Evolutionary conservation across 768 basidiomycete genomes (phyloP), one percentile per base, ranked within the genome.

Genomic region (Auriscalpium orientale): DNA sequence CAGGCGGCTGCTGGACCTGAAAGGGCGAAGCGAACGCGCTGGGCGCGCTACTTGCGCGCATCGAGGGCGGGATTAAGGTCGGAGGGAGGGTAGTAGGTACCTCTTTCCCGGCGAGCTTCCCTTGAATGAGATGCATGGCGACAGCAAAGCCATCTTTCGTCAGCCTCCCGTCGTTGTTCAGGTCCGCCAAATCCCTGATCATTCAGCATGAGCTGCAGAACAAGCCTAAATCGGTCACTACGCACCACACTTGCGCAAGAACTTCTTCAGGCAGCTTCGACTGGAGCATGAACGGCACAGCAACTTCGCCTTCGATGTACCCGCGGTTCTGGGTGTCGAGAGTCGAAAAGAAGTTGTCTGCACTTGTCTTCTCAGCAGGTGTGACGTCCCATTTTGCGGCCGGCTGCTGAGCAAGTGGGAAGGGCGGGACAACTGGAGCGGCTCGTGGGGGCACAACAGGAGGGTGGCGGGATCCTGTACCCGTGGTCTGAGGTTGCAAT

Each of bases 141-240:
- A 98, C 87, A 8, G 97, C 95, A 69, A 99, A 98, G 13, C 93
- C 91, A 49, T 98, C 95, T 52, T 85, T 80, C 3, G 85, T 93
- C 49, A 99, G 76, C 54, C 78, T 80, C 2, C 97, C 97, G 55
- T 95, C 88, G 51, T 87, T 87, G 58, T 87, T 83, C 21, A 98
- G 79, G 66, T 98, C 95, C 28, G 93, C 79, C 18, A 99, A 80
- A 69, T 99, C 97, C 95, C 95, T 98, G 38, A 51, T 33, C 33
- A 9, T 20, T 48, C 13, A 40, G 43, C 47, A 51, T 53, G 55
- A 40, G 44, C 8, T 38, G 53, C 28, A 11, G 36, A 22, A 13
- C 2, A 28, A 16, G 53, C 37, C 46, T 11, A 22, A 38, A 35
- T n/a, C n/a, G 13, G 35, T n/a, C 36, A 37, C 22, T 34, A 75